phyloP scores from a whole-genome alignment of 192 early-diverging fungal genomes.

The Entomortierella chlamydospora region DNA sequence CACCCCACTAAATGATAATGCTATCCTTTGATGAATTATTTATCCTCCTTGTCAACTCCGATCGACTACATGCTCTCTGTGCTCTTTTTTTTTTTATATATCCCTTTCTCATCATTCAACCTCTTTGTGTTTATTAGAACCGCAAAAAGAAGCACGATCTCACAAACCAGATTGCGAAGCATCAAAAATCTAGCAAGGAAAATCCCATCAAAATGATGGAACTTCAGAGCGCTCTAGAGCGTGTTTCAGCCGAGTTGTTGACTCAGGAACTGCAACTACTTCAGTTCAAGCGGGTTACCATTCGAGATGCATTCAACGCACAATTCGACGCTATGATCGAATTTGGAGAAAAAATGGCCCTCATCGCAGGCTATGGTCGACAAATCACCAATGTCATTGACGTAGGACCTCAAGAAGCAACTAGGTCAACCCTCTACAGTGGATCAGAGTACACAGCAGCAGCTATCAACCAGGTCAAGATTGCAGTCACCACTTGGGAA shows the following conservation, averaged over 20 bases:
- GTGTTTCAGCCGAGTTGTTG: constrained; percentile 46
- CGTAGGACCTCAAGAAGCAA: constrained; percentile 29
- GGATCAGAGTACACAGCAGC: constrained; percentile 52
- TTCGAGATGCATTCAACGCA: constrained; percentile 48
- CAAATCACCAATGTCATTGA: constrained; percentile 53
- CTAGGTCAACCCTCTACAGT: constrained; percentile 28
- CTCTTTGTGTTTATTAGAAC: constrained; percentile 18
- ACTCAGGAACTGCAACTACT: constrained; percentile 48
- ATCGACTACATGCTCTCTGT: neutral
- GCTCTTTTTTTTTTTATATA: neutral
- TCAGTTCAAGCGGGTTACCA: constrained; percentile 50
- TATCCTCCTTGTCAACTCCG: neutral
- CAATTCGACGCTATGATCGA: constrained; percentile 58
- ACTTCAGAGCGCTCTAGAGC: constrained; percentile 42
- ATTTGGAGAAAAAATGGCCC: constrained; percentile 53
- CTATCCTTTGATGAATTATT: no score
- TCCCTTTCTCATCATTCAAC: neutral
- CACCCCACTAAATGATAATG: neutral
- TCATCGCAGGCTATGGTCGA: constrained; percentile 57
- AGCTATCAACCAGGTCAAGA: constrained; percentile 44
- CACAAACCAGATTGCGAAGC: constrained; percentile 47
- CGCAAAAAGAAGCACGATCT: constrained; percentile 54
- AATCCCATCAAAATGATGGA: constrained; percentile 57
- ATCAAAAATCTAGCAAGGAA: constrained; percentile 53
- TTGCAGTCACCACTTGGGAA: constrained; percentile 52